Base-by-base conservation (phyloP, 768 basidiomycete genomes). In the Calocera cornea region DNA sequence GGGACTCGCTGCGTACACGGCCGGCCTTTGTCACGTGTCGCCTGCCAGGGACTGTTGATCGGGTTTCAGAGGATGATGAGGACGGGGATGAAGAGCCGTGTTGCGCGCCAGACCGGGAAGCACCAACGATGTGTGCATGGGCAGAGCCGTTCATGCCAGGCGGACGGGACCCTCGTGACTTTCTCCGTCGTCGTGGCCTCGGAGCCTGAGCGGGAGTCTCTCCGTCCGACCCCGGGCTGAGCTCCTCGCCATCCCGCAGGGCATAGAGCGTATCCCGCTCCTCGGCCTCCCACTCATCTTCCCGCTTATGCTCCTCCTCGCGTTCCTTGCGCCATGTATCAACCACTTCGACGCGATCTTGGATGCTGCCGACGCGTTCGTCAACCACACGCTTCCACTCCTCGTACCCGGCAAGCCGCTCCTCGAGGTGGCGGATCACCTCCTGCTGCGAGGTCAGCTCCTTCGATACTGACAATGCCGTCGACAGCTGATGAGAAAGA, bases 221-320 rank as follows among this genome's bases (percentile, higher is more conserved):
- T 31, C 16, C 24, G 5, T 33, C 54, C 7, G 54, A 60, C 5
- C 54, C 54, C 14, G 54, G 54, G 22, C 44, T 47, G 19, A 27
- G 27, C 31, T 27, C 65, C 44, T 10, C 41, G 24, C 16, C 40
- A 34, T 49, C 41, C 7, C 22, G 41, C 24, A 49, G 44, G 27
- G 5, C 27, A n/a, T 1, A 24, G 27, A n/a, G 29, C 41, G 31
- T 38, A 66, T 34, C 24, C 17, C 47, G 33, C 47, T 50, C 10
- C 49, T 66, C 65, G 47, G 31, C 33, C 33, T 66, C 65, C 33
- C 33, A 19, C 38, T 66, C 47, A n/a, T 66, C 47, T 40, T 66
- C 47, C 54, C 54, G 24, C 54, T 27, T 60, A 5, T 27, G 11
- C 19, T 60, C 54, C 54, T 60, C 54, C 54, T 60, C 54, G 14